Percentiles rank a stretch among this genome's conserved stretches.
These are phyloP conservation scores for Cucumis hystrix DNA, from an alignment of 306 rosid species.

Conservation along the genomic window DNA sequence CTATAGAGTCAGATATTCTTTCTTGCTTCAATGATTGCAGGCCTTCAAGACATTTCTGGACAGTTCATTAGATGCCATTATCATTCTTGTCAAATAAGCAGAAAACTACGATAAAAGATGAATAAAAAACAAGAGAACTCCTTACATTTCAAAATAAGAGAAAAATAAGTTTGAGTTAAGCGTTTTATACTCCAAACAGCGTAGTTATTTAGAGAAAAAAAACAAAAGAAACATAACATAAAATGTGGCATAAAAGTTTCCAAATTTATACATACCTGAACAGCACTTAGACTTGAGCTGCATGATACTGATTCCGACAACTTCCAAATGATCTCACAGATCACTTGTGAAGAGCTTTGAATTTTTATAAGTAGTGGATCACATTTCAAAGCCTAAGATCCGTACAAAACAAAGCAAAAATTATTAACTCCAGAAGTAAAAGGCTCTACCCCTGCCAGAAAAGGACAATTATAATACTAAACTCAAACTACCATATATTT, in stretches of 20 bases:
- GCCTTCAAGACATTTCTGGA: slow-evolving; percentile 58
- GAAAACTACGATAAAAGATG: background rate
- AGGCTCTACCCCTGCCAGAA: background rate
- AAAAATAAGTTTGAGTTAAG: background rate
- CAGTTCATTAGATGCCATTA: slow-evolving; percentile 20
- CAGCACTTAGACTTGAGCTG: slow-evolving; percentile 31
- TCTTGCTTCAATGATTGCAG: slow-evolving; percentile 51
- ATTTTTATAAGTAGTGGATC: slow-evolving; percentile 54
- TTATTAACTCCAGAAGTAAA: background rate
- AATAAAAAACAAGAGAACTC: slow-evolving; percentile 10
- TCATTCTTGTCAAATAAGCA: background rate
- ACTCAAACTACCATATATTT: background rate
- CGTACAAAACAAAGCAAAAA: slow-evolving; percentile 10
- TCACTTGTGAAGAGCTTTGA: slow-evolving; percentile 30
- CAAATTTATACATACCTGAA: slow-evolving; percentile 47
- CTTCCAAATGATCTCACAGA: slow-evolving; percentile 40
- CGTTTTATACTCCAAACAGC: background rate
- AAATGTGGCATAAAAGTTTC: background rate
- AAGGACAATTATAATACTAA: background rate
- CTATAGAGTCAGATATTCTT: slow-evolving; percentile 43
- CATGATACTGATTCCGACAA: slow-evolving; percentile 35
- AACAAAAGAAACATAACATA: background rate
- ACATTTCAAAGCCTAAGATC: slow-evolving; percentile 45
- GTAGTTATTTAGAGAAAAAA: background rate
- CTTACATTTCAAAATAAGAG: background rate